phyloP scores from a whole-genome alignment of 2,329 filamentous ascomycete genomes.

The Drechslerella dactyloides region DNA sequence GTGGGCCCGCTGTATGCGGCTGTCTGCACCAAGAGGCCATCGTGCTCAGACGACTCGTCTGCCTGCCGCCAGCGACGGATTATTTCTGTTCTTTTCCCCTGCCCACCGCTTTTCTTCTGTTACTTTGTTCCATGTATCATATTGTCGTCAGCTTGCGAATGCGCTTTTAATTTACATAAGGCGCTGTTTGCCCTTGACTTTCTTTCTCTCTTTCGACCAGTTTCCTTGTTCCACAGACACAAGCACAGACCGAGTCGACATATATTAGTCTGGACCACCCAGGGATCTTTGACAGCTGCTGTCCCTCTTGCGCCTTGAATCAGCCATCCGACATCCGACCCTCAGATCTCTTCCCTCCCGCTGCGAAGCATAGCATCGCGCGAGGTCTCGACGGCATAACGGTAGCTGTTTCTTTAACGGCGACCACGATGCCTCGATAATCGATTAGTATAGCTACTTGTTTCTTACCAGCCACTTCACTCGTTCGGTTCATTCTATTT shows the following conservation, averaged over 20 bases:
- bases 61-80: background rate
- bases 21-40: background rate
- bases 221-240: background rate
- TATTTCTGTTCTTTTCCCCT: slow-evolving; percentile 4
- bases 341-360: no score
- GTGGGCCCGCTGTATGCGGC: slow-evolving; percentile 3
- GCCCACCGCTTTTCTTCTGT: background rate
- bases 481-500: slow-evolving; percentile 19
- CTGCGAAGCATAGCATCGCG: no score
- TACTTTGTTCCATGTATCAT: background rate
- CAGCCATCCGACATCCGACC: background rate
- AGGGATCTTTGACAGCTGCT: slow-evolving; percentile 1
- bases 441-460: no score
- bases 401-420: no score
- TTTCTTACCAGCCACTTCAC: slow-evolving; percentile 12
- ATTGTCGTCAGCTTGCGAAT: background rate
- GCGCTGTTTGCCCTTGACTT: background rate
- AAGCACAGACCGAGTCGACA: no score
- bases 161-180: background rate
- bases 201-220: background rate
- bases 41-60: slow-evolving; percentile 6
- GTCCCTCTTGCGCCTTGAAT: background rate
- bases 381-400: no score
- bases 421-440: slow-evolving; percentile 9
- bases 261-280: background rate